Percentiles rank a stretch among this genome's conserved stretches.
These are phyloP conservation scores for Xylaria multiplex DNA, from an alignment of 2,329 filamentous ascomycete species.

Conservation along the genomic window DNA sequence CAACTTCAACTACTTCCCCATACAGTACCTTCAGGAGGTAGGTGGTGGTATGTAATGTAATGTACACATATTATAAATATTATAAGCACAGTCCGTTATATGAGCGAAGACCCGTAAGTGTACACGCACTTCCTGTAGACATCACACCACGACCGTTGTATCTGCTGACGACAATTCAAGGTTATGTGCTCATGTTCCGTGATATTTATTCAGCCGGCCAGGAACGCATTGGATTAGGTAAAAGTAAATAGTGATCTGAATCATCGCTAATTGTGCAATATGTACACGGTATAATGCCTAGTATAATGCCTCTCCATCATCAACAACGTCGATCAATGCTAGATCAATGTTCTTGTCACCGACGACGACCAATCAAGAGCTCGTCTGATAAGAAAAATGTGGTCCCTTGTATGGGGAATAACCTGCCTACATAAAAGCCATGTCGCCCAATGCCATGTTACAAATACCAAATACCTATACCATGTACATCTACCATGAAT, in stretches of 20 bases:
- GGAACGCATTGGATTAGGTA: constrained; percentile 17
- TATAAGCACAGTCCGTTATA: too few species aligned
- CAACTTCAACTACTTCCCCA: too few species aligned
- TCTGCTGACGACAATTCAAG: constrained; percentile 1
- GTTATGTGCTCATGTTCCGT: not conserved
- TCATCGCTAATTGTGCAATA: constrained; percentile 8
- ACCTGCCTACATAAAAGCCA: not conserved
- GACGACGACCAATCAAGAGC: constrained; percentile 14
- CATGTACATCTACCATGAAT: constrained; percentile 2
- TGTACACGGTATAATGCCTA: constrained; percentile 1
- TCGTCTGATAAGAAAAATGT: constrained; percentile 27
- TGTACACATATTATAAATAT: too few species aligned
- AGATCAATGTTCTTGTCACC: constrained; percentile 12
- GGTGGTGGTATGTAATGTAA: too few species aligned
- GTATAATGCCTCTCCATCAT: not conserved
- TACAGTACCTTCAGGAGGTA: too few species aligned
- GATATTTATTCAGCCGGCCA: not conserved
- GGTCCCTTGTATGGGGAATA: constrained; percentile 23
- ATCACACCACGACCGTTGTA: too few species aligned
- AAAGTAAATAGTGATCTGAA: not conserved
- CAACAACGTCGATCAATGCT: constrained; percentile 20
- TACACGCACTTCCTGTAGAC: too few species aligned
- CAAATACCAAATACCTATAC: constrained; percentile 1
- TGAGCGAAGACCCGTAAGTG: too few species aligned
- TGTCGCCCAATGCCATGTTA: constrained; percentile 19